phyloP scores from a whole-genome alignment of 495 filamentous ascomycete species.

The Hypomontagnella monticulosa region DNA sequence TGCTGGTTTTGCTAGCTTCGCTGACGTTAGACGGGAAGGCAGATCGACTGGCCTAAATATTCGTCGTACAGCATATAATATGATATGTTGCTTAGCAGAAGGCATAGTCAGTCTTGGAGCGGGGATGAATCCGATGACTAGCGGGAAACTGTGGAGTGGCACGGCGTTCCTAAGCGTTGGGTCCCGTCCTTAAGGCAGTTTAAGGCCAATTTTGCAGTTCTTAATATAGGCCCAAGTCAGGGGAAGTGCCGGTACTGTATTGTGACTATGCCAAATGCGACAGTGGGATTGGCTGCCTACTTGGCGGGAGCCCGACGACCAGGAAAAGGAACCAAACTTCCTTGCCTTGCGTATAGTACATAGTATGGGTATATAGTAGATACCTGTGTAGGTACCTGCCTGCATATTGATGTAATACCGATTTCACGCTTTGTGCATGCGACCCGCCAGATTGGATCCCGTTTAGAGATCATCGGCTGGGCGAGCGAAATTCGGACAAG shows the following conservation, averaged over 20 bases:
- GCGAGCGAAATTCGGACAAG: conserved; percentile 8
- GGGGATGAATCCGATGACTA: conserved; percentile 4
- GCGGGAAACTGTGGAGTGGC: conserved; percentile 15
- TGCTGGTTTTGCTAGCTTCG: conserved; percentile 11
- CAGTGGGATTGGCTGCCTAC: too few relatives aligned
- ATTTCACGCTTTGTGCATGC: conserved; percentile 6
- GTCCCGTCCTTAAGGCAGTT: too few relatives aligned
- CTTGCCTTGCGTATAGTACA: background rate
- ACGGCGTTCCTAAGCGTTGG: too few relatives aligned
- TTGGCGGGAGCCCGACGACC: too few relatives aligned
- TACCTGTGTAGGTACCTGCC: background rate
- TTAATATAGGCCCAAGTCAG: conserved; percentile 7
- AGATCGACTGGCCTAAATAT: conserved; percentile 15
- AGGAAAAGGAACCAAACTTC: too few relatives aligned
- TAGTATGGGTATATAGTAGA: background rate
- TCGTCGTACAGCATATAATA: conserved; percentile 16
- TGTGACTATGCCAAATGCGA: background rate
- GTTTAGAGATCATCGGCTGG: background rate
- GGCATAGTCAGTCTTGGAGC: background rate
- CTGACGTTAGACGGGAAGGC: conserved; percentile 37
- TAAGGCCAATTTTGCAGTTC: background rate
- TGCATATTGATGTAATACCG: background rate
- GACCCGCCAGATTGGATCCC: conserved; percentile 30
- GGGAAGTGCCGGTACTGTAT: conserved; percentile 11
- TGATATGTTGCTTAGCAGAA: background rate